A percentile compares a stretch with the other conserved stretches of the same genome.
Evolutionary conservation across 345 rosid species (phyloP).

Genomic region (Linum tenue): DNA sequence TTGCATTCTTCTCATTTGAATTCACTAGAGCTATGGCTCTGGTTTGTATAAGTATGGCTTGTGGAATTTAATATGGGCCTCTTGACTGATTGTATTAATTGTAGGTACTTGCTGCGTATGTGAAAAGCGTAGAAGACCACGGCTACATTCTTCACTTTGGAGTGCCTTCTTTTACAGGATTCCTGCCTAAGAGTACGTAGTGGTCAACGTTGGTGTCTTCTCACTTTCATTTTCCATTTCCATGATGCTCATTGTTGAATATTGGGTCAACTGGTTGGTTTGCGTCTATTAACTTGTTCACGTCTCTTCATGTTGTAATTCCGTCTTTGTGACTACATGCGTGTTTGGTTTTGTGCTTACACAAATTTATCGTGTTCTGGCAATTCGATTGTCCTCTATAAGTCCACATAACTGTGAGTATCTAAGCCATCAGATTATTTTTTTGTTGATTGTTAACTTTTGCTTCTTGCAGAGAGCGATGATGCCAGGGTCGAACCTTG

Average conservation of each 20-base stretch:
- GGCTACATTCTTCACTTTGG: constrained; percentile 95
- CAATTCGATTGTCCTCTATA: background rate
- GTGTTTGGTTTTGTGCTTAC: background rate
- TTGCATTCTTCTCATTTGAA: background rate
- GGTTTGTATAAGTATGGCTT: background rate
- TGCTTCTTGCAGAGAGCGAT: constrained; percentile 25
- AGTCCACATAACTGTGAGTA: background rate
- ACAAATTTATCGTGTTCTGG: background rate
- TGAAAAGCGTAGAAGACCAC: constrained; percentile 92
- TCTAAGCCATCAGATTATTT: background rate
- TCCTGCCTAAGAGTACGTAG: constrained; percentile 46
- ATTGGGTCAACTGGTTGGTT: background rate
- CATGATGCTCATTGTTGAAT: background rate
- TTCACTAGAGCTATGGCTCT: background rate
- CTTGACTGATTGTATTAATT: constrained; percentile 8
- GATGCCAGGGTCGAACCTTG: constrained; percentile 44
- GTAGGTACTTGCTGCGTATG: constrained; percentile 64
- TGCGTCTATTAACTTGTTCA: background rate
- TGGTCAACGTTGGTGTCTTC: background rate
- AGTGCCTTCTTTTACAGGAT: constrained; percentile 62
- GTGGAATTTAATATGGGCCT: constrained; percentile 2
- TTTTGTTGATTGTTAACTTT: background rate
- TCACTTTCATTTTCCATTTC: background rate
- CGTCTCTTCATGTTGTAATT: background rate
- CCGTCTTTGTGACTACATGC: background rate